phyloP scores from a whole-genome alignment of 257 asterid genomes.

The Solanum piurae region DNA sequence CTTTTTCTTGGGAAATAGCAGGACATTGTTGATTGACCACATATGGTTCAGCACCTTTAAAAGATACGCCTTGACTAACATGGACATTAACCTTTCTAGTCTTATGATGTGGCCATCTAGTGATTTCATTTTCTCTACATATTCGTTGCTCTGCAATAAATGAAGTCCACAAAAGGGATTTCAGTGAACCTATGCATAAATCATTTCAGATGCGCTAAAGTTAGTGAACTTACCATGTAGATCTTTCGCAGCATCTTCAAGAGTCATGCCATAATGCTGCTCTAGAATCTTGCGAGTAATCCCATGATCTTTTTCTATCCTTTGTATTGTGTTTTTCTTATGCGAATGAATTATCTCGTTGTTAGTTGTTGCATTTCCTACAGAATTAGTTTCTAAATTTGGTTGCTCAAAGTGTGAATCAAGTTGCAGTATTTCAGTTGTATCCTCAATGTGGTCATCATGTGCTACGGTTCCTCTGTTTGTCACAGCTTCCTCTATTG shows the following conservation, averaged over 20 bases:
- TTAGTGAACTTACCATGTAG: not conserved
- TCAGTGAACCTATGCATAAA: not conserved
- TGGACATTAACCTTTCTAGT: not conserved
- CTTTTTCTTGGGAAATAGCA: no score
- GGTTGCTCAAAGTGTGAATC: not conserved
- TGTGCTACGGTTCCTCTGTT: not conserved
- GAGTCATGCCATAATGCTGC: not conserved
- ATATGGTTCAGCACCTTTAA: not conserved
- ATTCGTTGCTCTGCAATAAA: not conserved
- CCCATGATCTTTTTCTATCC: not conserved
- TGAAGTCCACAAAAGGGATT: not conserved
- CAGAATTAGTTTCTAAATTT: not conserved
- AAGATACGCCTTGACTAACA: not conserved
- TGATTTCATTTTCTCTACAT: not conserved
- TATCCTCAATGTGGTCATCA: not conserved
- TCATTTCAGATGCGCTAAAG: not conserved
- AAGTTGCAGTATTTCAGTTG: not conserved
- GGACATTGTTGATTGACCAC: no score
- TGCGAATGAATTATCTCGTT: fast-evolving
- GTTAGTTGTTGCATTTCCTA: not conserved
- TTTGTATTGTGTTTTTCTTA: fast-evolving
- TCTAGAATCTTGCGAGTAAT: not conserved
- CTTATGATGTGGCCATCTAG: not conserved
- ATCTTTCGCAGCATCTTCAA: not conserved
- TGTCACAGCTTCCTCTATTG: not conserved